Percentiles rank a stretch among this genome's conserved stretches.
phyloP scores from a whole-genome alignment of 306 rosid genomes.

The Corylus heterophylla region DNA sequence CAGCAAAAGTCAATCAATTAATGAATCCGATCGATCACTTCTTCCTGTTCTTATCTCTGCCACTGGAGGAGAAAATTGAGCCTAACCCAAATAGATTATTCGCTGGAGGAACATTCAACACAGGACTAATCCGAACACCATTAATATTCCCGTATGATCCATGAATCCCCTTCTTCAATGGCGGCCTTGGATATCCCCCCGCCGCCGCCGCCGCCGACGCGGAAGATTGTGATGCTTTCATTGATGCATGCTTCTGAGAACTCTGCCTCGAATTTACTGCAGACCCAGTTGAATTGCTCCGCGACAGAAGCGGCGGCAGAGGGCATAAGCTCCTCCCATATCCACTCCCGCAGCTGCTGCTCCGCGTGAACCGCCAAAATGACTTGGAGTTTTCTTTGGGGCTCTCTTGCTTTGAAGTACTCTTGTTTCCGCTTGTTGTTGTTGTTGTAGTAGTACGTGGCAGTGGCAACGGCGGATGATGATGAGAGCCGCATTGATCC shows the following conservation, averaged over 20 bases:
- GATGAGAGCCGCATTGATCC: constrained; percentile 17
- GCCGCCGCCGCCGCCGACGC: constrained; percentile 11
- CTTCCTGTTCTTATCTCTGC: constrained; percentile 63
- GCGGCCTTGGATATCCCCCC: constrained; percentile 54
- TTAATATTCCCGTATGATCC: constrained; percentile 42
- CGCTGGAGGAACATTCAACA: constrained; percentile 69
- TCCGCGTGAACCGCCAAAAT: constrained; percentile 83
- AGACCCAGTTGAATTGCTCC: constrained; percentile 86
- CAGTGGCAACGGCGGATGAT: constrained; percentile 34
- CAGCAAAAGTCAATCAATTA: constrained; percentile 15
- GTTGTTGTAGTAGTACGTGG: constrained; percentile 13
- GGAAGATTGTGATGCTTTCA: constrained; percentile 35
- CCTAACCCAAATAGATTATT: constrained; percentile 68
- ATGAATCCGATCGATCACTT: constrained; percentile 31
- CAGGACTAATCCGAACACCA: constrained; percentile 56
- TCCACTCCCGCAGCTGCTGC: constrained; percentile 89
- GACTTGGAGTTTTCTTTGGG: constrained; percentile 53
- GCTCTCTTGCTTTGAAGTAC: constrained; percentile 37
- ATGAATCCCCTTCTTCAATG: constrained; percentile 55
- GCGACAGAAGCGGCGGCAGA: constrained; percentile 70
- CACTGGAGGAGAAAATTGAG: constrained; percentile 62
- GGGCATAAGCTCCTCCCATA: constrained; percentile 81
- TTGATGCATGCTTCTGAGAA: constrained; percentile 34
- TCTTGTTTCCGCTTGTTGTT: constrained; percentile 13
- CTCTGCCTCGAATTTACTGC: constrained; percentile 41